phyloP scores from a whole-genome alignment of 148 eudicot genomes.

The Camellia japonica region DNA sequence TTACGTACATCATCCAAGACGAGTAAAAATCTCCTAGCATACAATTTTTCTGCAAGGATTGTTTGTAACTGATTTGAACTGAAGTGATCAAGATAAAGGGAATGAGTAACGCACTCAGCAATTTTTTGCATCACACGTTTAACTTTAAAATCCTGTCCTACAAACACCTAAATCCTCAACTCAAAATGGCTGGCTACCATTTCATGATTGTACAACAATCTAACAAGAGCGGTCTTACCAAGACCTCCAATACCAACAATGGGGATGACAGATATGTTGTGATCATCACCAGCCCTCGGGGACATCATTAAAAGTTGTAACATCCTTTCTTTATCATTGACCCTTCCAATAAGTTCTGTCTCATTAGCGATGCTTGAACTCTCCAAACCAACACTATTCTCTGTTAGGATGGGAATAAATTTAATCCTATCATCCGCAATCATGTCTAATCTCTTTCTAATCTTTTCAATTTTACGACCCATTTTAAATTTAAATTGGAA shows the following conservation, averaged over 20 bases:
- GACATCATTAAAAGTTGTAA: not conserved
- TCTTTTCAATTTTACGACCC: not conserved
- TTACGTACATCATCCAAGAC: slow-evolving; percentile 17
- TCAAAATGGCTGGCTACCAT: not conserved
- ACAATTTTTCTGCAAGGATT: not conserved
- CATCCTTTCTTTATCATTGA: not conserved
- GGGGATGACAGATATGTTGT: not conserved
- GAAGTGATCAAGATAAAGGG: not conserved
- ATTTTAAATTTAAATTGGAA: not conserved
- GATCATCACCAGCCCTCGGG: not conserved
- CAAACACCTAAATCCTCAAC: too few relatives aligned
- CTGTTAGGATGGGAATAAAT: not conserved
- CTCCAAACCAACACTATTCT: too few relatives aligned
- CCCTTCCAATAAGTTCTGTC: not conserved
- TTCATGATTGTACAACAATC: not conserved
- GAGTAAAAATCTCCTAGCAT: slow-evolving; percentile 1
- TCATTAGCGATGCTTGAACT: too few relatives aligned
- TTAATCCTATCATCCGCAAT: not conserved
- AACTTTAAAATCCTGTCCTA: slow-evolving; percentile 7
- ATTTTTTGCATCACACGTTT: not conserved
- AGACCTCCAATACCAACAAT: not conserved
- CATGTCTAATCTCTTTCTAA: not conserved
- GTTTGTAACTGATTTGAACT: not conserved
- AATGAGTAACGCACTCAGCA: not conserved
- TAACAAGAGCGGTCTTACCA: not conserved